A percentile compares a stretch with the other conserved stretches of the same genome.
phyloP scores from a whole-genome alignment of 2,329 filamentous ascomycete genomes.

The Byssothecium circinans region DNA sequence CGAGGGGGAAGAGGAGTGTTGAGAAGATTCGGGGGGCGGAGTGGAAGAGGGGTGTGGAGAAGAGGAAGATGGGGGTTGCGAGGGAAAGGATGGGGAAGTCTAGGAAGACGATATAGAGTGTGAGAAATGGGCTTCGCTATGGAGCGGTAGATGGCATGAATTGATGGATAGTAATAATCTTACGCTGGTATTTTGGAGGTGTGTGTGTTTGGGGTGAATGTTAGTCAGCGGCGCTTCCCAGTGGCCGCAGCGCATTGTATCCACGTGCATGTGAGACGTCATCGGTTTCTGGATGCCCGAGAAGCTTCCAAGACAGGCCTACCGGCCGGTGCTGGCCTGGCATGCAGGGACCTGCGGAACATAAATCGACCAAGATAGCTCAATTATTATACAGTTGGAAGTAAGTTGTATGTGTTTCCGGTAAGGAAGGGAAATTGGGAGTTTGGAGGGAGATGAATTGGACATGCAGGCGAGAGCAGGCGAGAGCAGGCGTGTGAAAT shows the following conservation, averaged over 20 bases:
- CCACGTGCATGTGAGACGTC: slow-evolving; percentile 11
- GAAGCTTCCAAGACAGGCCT: not conserved
- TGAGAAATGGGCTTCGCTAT: too few species aligned
- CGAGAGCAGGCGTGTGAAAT: not conserved
- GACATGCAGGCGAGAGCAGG: not conserved
- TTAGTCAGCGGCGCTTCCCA: slow-evolving; percentile 4
- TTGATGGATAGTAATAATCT: too few species aligned
- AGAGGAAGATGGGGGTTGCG: slow-evolving; percentile 21
- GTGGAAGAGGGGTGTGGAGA: slow-evolving; percentile 5
- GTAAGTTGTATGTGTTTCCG: too few species aligned
- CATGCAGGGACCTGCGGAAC: too few species aligned
- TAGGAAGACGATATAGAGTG: not conserved
- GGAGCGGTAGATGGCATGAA: too few species aligned
- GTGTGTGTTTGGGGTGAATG: too few species aligned
- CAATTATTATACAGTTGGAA: too few species aligned
- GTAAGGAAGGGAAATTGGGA: too few species aligned
- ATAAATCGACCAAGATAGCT: too few species aligned
- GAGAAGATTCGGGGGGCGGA: slow-evolving; percentile 4
- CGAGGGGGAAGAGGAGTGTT: slow-evolving; percentile 13
- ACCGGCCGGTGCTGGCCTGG: not conserved
- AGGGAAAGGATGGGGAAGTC: slow-evolving; percentile 17
- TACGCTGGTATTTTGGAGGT: too few species aligned
- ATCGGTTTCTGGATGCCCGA: slow-evolving; percentile 10
- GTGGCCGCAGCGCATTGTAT: not conserved
- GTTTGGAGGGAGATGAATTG: too few species aligned